Evolutionary conservation across 1,284 basidiomycete genomes (phyloP).

Genomic region (Trametes sp.): DNA sequence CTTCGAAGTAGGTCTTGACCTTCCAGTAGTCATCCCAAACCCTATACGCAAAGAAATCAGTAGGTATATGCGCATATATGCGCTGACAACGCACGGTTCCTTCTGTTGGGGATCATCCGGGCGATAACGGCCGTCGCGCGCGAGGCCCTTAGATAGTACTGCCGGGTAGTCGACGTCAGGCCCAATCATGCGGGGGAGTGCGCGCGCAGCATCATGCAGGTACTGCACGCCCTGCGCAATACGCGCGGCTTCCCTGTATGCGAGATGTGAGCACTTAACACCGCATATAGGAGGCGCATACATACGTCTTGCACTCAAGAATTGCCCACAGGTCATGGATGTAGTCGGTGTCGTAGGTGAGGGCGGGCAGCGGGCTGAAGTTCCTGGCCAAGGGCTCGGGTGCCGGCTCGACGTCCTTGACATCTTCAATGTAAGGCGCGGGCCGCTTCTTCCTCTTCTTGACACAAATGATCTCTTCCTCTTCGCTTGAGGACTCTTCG

Average conservation of each 20-base stretch:
- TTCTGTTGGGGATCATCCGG: neutral
- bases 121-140: neutral
- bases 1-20: neutral
- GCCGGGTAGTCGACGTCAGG: neutral
- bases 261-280: neutral
- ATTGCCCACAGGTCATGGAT: neutral
- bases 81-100: neutral
- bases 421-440: neutral
- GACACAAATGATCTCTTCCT: neutral
- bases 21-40: neutral
- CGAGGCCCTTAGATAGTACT: neutral
- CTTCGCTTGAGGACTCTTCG: neutral
- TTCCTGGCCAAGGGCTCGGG: neutral
- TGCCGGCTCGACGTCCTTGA: neutral
- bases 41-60: neutral
- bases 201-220: neutral
- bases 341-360: neutral
- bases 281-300: neutral
- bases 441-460: neutral
- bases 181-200: neutral
- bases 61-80: neutral
- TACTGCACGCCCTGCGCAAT: neutral
- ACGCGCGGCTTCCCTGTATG: neutral
- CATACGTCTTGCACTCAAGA: neutral
- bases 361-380: neutral